Percentiles rank a stretch among this genome's conserved stretches.
These are phyloP conservation scores for Alternaria gaisen DNA, from an alignment of 2,329 filamentous ascomycete species.

Conservation along the genomic window DNA sequence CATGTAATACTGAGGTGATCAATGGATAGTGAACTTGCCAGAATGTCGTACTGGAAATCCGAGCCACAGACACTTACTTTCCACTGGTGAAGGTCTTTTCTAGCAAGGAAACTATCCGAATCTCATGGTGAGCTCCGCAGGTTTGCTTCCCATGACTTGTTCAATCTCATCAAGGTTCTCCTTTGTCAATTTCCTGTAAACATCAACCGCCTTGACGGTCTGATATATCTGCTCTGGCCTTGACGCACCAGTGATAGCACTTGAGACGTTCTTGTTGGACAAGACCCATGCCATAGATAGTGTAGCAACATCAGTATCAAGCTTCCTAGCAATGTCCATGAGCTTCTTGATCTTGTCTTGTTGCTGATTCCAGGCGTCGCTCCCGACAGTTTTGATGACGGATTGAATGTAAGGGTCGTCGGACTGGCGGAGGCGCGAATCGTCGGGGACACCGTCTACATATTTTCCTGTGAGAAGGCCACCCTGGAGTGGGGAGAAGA, in stretches of 20 bases:
- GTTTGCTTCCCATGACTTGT: conserved; percentile 45
- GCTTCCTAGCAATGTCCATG: conserved; percentile 66
- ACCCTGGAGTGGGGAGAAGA: conserved; percentile 64
- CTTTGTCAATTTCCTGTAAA: conserved; percentile 55
- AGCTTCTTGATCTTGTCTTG: conserved; percentile 65
- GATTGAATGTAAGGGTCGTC: conserved; percentile 64
- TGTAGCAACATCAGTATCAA: conserved; percentile 65
- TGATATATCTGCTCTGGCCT: conserved; percentile 45
- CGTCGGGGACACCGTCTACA: conserved; percentile 67
- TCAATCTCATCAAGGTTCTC: conserved; percentile 57
- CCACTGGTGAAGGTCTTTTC: too few relatives aligned
- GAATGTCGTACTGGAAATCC: not conserved
- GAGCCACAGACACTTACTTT: not conserved
- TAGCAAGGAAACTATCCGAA: conserved; percentile 27
- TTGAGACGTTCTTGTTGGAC: conserved; percentile 41
- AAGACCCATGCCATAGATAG: conserved; percentile 50
- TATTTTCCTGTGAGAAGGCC: conserved; percentile 70
- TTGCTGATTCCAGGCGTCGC: conserved; percentile 63
- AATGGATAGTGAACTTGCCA: not conserved
- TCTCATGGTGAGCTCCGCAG: conserved; percentile 31
- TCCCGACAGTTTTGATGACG: conserved; percentile 51
- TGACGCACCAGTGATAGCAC: conserved; percentile 42
- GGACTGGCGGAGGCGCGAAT: conserved; percentile 64
- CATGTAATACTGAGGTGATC: not conserved
- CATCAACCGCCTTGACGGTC: conserved; percentile 55